Evolutionary conservation across 148 eudicot species (phyloP).

Genomic region (Silene latifolia): DNA sequence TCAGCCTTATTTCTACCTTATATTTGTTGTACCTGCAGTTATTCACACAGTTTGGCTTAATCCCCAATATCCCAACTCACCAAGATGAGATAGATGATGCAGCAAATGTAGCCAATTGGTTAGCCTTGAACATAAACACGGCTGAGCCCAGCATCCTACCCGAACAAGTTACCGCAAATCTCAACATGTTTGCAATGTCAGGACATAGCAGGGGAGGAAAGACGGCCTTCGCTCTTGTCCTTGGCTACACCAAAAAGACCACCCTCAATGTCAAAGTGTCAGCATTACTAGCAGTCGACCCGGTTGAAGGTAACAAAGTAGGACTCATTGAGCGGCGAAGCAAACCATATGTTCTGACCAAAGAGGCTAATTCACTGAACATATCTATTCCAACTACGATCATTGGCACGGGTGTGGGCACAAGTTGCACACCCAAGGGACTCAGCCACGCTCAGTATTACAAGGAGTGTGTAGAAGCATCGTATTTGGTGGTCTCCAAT

Average conservation of each 20-base stretch:
- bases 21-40: not conserved
- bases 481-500: constrained; percentile 17
- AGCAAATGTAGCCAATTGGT: constrained; percentile 36
- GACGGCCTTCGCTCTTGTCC: constrained; percentile 44
- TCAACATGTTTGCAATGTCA: constrained; percentile 28
- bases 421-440: constrained; percentile 5
- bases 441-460: constrained; percentile 15
- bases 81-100: constrained; percentile 26
- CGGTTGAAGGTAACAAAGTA: constrained; percentile 32
- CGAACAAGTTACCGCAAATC: constrained; percentile 24
- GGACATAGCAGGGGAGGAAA: constrained; percentile 63
- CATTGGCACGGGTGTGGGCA: constrained; percentile 11
- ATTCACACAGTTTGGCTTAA: not conserved
- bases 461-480: not conserved
- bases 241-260: constrained; percentile 15
- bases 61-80: constrained; percentile 2
- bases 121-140: constrained; percentile 23
- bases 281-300: constrained; percentile 44
- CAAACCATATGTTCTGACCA: constrained; percentile 3
- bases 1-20: too few species aligned
- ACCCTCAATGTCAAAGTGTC: constrained; percentile 19
- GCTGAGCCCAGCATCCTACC: constrained; percentile 24
- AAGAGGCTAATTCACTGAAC: constrained; percentile 3
- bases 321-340: not conserved
- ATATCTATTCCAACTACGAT: constrained; percentile 11